phyloP scores from a whole-genome alignment of 23 red algal species.

The Agarophyton chilense region DNA sequence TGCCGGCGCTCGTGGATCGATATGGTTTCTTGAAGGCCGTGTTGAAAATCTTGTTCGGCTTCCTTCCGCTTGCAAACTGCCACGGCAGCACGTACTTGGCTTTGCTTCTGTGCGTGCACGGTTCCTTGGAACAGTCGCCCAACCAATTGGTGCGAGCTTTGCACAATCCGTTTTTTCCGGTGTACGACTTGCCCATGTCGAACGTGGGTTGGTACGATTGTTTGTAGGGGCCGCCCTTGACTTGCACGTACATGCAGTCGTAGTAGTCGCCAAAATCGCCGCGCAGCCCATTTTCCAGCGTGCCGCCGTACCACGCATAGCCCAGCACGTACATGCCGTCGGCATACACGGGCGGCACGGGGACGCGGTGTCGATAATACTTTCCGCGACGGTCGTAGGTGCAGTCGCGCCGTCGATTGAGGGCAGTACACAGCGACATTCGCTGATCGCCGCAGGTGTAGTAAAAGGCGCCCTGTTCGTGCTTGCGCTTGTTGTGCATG shows the following conservation, averaged over 20 bases:
- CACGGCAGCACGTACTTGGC: background rate
- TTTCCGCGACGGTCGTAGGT: constrained; percentile 14
- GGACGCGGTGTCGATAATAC: constrained; percentile 14
- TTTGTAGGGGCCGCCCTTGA: constrained; percentile 17
- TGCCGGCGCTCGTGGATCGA: background rate
- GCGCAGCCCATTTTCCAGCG: background rate
- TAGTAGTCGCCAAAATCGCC: constrained; percentile 63
- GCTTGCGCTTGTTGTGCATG: constrained; percentile 12
- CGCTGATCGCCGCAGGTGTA: constrained; percentile 31
- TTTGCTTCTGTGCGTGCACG: constrained; percentile 1
- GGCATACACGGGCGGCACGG: constrained; percentile 4
- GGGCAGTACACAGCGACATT: background rate
- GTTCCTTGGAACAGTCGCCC: constrained; percentile 40
- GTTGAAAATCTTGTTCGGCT: background rate
- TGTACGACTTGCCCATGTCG: background rate
- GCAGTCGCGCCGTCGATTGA: constrained; percentile 33
- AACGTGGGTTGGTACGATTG: constrained; percentile 1
- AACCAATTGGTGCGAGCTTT: background rate
- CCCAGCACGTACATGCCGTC: constrained; percentile 45
- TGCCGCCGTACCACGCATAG: constrained; percentile 42
- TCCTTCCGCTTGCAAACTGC: background rate
- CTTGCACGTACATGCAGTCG: constrained; percentile 52
- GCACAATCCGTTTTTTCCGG: background rate
- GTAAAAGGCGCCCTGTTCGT: constrained; percentile 32
- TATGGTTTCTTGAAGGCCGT: background rate